These are phyloP conservation scores for Xenosphaeropsis pyriputrescens DNA, from an alignment of 2,329 filamentous ascomycete genomes.

Conservation along the genomic window DNA sequence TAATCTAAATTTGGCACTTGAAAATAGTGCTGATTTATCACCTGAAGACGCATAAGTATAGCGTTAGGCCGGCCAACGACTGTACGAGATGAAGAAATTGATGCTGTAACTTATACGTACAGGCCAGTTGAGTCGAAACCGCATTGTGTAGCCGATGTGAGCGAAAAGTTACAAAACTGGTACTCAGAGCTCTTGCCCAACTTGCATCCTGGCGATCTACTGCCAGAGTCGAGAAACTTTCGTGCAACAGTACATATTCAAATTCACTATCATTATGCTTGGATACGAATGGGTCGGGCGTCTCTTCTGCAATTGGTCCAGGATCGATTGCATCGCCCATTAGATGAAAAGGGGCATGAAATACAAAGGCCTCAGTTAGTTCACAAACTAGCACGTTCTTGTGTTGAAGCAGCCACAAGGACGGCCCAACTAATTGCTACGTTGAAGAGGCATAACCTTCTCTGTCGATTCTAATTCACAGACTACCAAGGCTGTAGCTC, in stretches of 20 bases:
- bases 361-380: background rate
- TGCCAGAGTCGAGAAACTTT: too few relatives aligned
- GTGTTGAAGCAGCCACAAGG: background rate
- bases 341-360: too few relatives aligned
- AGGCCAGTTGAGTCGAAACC: too few relatives aligned
- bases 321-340: too few relatives aligned
- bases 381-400: background rate
- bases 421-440: background rate
- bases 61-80: background rate
- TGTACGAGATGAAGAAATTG: slow-evolving; percentile 1
- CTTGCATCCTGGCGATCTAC: background rate
- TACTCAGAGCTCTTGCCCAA: background rate
- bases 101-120: background rate
- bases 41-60: slow-evolving; percentile 1
- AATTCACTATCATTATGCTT: too few relatives aligned
- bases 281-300: too few relatives aligned
- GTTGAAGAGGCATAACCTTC: background rate
- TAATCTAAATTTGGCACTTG: background rate
- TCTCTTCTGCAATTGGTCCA: too few relatives aligned
- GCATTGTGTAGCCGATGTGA: too few relatives aligned
- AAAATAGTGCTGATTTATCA: background rate
- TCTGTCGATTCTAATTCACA: background rate
- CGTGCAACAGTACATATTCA: too few relatives aligned
- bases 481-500: slow-evolving; percentile 17
- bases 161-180: background rate